A percentile compares a stretch with the other conserved stretches of the same genome.
Conservation (phyloP, 2,329 filamentous ascomycete genomes). For the Orbilia oligospora region DNA sequence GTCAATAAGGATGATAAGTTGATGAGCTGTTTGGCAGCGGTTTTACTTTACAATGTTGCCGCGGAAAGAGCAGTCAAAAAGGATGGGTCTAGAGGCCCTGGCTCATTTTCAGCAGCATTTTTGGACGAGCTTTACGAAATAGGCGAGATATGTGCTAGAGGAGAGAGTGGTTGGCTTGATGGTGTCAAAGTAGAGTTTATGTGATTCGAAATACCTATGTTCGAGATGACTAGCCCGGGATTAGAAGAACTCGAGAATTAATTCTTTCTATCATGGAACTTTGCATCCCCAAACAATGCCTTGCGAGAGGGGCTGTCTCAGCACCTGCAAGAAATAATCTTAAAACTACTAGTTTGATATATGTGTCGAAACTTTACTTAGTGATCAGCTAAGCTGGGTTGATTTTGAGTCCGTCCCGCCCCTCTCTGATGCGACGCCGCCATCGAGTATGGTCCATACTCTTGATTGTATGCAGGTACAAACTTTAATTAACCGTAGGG, state of each 20-base stretch:
- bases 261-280: too few species aligned
- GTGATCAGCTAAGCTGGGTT: background rate
- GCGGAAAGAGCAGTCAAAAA: constrained; percentile 72
- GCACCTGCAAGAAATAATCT: background rate
- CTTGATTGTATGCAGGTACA: background rate
- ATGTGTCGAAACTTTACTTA: background rate
- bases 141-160: constrained; percentile 39
- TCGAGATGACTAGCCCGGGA: background rate
- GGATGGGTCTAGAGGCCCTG: constrained; percentile 82
- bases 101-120: constrained; percentile 87
- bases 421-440: background rate
- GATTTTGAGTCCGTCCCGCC: background rate
- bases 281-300: too few species aligned
- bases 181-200: constrained; percentile 42
- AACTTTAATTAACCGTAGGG: background rate
- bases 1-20: constrained; percentile 75
- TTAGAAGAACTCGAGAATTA: too few species aligned
- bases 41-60: constrained; percentile 83
- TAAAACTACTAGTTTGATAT: background rate
- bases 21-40: constrained; percentile 78
- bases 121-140: constrained; percentile 77
- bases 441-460: background rate
- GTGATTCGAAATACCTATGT: constrained; percentile 9
- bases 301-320: too few species aligned
- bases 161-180: constrained; percentile 40